These are phyloP conservation scores for Fusarium sp. DNA, from an alignment of 2,329 filamentous ascomycete species.

Conservation along the genomic window DNA sequence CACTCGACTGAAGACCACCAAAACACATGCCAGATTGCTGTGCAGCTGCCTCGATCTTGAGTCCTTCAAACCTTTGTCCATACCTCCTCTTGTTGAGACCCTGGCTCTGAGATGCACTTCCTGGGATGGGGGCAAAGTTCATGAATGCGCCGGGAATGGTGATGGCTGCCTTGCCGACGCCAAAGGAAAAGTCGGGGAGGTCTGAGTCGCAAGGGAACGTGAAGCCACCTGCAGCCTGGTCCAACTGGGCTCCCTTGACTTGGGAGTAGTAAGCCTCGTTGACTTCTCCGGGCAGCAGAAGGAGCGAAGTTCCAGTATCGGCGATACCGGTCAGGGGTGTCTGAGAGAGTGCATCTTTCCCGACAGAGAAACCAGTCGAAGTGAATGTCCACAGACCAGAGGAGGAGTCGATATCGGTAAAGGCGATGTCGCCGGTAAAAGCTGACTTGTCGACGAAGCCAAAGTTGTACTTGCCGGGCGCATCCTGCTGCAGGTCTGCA, in stretches of 20 bases:
- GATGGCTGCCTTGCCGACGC: constrained; percentile 69
- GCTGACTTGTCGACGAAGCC: constrained; percentile 74
- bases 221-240: constrained; percentile 57
- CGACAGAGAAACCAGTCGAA: constrained; percentile 35
- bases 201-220: constrained; percentile 59
- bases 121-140: constrained; percentile 61
- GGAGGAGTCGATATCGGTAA: constrained; percentile 69
- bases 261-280: constrained; percentile 62
- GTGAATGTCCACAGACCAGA: constrained; percentile 75
- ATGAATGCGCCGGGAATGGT: constrained; percentile 66
- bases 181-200: constrained; percentile 64
- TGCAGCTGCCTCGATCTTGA: background rate
- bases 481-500: constrained; percentile 70
- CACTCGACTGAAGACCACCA: constrained; percentile 74
- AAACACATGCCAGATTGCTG: constrained; percentile 61
- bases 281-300: constrained; percentile 68
- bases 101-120: background rate
- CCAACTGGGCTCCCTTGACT: constrained; percentile 56
- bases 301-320: constrained; percentile 74
- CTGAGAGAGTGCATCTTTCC: constrained; percentile 41
- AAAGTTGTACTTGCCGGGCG: constrained; percentile 76
- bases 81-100: background rate
- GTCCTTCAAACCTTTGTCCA: background rate
- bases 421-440: constrained; percentile 72
- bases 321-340: constrained; percentile 57